Evolutionary conservation across 352 stramenopile species (phyloP), one percentile per base, ranked within the genome.

Genomic region (Elongisporangium anandrum): DNA sequence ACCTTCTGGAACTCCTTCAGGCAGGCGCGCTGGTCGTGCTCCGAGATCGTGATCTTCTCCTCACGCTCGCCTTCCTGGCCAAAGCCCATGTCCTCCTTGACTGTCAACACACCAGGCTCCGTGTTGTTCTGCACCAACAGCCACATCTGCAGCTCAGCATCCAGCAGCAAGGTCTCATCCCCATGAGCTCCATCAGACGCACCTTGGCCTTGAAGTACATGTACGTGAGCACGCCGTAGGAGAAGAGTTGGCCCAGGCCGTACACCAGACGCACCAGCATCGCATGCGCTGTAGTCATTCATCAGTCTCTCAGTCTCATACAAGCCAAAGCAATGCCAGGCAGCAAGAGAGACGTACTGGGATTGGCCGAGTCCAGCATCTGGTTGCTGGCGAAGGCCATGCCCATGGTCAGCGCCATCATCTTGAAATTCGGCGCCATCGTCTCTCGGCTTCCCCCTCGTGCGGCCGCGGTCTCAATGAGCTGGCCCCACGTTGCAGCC

Each of bases 21-120:
- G 55, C 69, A 75, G 65, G 85, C 77, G 39, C 85, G 81, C 66
- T 87, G 79, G 69, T 92, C 82, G 62, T 94, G 81, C 62, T 92
- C 81, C n/a, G 82, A 70, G 63, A 94, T 69, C 10, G 82, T 90
- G 57, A 94, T 80, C 70, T 92, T 91, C 68, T 92, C 82, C 29
- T 88, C 81, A 34, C 72, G 73, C 2, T 90, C 82, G 47, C 80
- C 75, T 17, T 77, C 81, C 64, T 90, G 79, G 24, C 82, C 85
- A 60, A 94, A 92, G 60, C 81, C 80, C 26, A 88, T 13, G 53
- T 92, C 85, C 59, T 94, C 83, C 65, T 92, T 91, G 17, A 94
- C 81, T 2, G 66, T 81, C 13, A 94, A 50, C 0, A 88, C 73
- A 12, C 80, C 85, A 4, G 79, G 61, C 55, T 94, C 85, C 45